These are phyloP conservation scores for Echinochloa phyllopogon DNA, from an alignment of 176 grass and related monocot genomes.

Conservation along the genomic window DNA sequence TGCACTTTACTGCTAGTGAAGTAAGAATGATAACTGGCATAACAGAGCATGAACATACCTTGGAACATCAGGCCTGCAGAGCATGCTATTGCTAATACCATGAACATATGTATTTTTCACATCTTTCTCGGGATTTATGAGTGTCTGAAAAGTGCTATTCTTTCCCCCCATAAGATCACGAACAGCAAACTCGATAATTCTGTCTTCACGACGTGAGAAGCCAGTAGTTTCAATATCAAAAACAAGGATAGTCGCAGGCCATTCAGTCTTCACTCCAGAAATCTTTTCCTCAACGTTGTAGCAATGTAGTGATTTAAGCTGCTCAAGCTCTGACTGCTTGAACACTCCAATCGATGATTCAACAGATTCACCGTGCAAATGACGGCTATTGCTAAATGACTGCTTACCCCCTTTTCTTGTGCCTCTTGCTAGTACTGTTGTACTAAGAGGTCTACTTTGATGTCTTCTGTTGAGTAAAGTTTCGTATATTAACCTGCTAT, in stretches of 20 bases:
- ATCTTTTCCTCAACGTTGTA: conserved; percentile 51
- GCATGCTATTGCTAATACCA: conserved; percentile 71
- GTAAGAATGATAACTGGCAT: conserved; percentile 28
- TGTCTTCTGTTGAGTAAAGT: conserved; percentile 48
- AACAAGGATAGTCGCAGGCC: conserved; percentile 83
- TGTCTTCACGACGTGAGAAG: conserved; percentile 56
- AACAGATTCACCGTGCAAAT: conserved; percentile 49
- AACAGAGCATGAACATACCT: conserved; percentile 55
- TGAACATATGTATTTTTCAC: conserved; percentile 57
- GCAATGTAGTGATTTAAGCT: conserved; percentile 71
- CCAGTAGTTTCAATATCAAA: conserved; percentile 93
- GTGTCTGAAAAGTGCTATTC: conserved; percentile 77
- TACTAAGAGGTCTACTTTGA: conserved; percentile 48
- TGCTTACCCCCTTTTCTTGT: conserved; percentile 48
- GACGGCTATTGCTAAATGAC: conserved; percentile 44
- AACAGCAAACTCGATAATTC: conserved; percentile 85
- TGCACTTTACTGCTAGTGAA: background rate
- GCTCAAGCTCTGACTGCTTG: conserved; percentile 60
- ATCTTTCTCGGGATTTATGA: conserved; percentile 73
- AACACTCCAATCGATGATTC: conserved; percentile 54
- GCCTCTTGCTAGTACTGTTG: conserved; percentile 46
- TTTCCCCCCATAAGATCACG: conserved; percentile 81
- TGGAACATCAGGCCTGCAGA: conserved; percentile 62
- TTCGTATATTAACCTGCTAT: conserved; percentile 47
- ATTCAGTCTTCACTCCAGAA: conserved; percentile 55